Evolutionary conservation across 345 rosid genomes (phyloP).

Genomic region (Punica granatum): DNA sequence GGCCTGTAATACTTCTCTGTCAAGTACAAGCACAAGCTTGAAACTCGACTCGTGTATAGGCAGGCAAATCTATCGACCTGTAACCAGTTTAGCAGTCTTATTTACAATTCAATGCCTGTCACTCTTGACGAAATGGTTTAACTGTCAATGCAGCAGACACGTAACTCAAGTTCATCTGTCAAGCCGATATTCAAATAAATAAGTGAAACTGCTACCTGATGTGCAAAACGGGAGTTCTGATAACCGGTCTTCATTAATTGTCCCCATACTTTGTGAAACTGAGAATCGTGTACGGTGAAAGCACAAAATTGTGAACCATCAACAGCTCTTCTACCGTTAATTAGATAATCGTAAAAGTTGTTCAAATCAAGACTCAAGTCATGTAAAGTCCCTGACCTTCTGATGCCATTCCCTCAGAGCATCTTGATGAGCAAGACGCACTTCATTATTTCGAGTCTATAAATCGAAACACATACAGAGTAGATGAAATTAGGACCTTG

Average conservation of each 20-base stretch:
- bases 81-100: not conserved
- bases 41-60: not conserved
- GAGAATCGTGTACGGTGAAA: constrained; percentile 1
- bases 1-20: not conserved
- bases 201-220: constrained; percentile 39
- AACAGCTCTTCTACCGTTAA: no score
- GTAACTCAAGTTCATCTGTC: no score
- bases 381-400: no score
- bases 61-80: not conserved
- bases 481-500: no score
- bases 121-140: no score
- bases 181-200: no score
- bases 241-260: constrained; percentile 90
- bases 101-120: no score
- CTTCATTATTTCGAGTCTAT: constrained; percentile 39
- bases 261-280: constrained; percentile 90
- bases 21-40: not conserved
- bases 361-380: not conserved
- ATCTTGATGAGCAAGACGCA: constrained; percentile 41
- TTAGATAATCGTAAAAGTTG: no score
- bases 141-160: no score
- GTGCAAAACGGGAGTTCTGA: constrained; percentile 85
- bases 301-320: no score
- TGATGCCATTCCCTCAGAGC: constrained; percentile 59
- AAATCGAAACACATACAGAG: constrained; percentile 14